Evolutionary conservation across 306 rosid species (phyloP).

Genomic region (Prunus fruticosa): DNA sequence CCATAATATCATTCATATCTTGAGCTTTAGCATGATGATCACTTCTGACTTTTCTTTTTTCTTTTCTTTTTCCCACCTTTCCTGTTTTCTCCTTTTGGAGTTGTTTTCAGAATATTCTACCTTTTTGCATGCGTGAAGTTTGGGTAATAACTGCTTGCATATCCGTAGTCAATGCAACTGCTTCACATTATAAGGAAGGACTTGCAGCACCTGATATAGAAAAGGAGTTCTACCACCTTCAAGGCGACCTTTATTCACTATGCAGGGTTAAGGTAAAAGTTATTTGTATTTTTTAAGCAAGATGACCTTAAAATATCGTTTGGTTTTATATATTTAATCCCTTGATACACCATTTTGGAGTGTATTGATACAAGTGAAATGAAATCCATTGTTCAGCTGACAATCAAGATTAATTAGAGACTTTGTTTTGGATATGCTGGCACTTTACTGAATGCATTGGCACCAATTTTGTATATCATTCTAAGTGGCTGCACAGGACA

Average conservation of each 20-base stretch:
- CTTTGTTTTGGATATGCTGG: conserved; percentile 13
- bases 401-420: conserved; percentile 23
- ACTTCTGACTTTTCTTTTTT: conserved; percentile 13
- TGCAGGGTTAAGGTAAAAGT: conserved; percentile 84
- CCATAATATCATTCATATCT: conserved; percentile 9
- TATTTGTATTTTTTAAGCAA: conserved; percentile 19
- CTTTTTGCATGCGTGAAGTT: conserved; percentile 95
- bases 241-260: conserved; percentile 88
- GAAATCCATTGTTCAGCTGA: conserved; percentile 5
- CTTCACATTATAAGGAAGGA: conserved; percentile 68
- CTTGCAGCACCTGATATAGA: conserved; percentile 66
- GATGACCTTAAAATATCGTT: conserved; percentile 20
- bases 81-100: conserved; percentile 33
- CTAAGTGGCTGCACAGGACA: conserved; percentile 3
- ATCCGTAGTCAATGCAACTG: conserved; percentile 68
- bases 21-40: conserved; percentile 22
- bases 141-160: conserved; percentile 92
- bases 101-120: conserved; percentile 75
- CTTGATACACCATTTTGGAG: conserved; percentile 17
- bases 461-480: conserved; percentile 9
- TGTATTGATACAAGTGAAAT: conserved; percentile 17
- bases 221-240: conserved; percentile 85
- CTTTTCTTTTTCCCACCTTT: conserved; percentile 7
- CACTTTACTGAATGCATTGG: conserved; percentile 15
- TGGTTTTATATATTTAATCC: background rate